Conservation (phyloP, 306 rosid species). For the Cucurbita argyrosperma region DNA sequence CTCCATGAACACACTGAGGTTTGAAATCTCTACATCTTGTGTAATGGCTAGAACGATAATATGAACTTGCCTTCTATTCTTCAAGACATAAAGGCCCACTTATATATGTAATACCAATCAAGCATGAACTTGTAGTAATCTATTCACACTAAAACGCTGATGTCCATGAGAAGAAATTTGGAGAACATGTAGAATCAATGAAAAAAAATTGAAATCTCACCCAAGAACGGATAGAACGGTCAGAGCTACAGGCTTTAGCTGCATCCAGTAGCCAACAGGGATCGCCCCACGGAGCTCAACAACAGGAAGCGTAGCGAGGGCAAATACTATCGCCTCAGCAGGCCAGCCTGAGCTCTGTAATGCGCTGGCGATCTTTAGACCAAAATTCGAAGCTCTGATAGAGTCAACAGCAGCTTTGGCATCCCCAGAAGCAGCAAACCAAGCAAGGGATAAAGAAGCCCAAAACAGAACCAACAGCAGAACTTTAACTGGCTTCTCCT, state of each 20-base stretch:
- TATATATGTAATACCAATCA: background rate
- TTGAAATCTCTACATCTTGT: background rate
- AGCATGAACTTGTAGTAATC: background rate
- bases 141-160: background rate
- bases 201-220: constrained; percentile 20
- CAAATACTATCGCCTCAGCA: constrained; percentile 72
- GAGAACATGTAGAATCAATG: background rate
- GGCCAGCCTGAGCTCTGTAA: constrained; percentile 59
- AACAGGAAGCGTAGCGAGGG: constrained; percentile 77
- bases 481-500: constrained; percentile 40
- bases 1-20: background rate
- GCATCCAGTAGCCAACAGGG: constrained; percentile 91
- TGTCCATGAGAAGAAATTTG: background rate
- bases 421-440: constrained; percentile 73
- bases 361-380: constrained; percentile 50
- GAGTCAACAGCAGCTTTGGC: constrained; percentile 78
- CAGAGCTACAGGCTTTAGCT: constrained; percentile 46
- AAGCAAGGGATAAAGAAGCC: constrained; percentile 67
- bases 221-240: constrained; percentile 60
- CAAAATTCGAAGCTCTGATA: constrained; percentile 72
- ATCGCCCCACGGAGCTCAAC: constrained; percentile 97
- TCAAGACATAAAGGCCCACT: background rate
- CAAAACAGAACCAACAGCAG: constrained; percentile 57
- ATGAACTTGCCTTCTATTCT: background rate
- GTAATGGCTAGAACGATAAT: background rate